Evolutionary conservation across 768 basidiomycete genomes (phyloP), one percentile per base, ranked within the genome.

Genomic region (Mycena albidolilacea): DNA sequence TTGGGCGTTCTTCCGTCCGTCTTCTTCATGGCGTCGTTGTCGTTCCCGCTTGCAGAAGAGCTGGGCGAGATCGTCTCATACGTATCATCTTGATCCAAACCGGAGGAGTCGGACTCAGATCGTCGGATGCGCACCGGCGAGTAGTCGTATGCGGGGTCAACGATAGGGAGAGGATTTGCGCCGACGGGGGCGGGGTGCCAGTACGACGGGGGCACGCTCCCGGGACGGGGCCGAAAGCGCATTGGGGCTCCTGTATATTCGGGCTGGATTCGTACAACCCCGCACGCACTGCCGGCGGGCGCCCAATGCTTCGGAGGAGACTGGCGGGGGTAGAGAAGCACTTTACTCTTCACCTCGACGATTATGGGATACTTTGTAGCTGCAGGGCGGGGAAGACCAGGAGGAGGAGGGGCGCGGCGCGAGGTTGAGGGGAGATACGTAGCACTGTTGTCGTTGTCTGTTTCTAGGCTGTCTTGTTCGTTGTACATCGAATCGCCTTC

Each of bases 201-300:
- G 17, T 8, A 67, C 0, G 61, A 38, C 1, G 67, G 67, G 14
- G 66, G 66, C 39, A 30, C 46, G 54, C 17, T 48, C 46, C 71
- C 71, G 57, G 66, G 66, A 17, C 71, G 71, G 55, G 72, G 71
- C 39, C 41, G 41, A 41, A 72, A 72, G n/a, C 52, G 37, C 61
- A 71, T 61, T 11, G 35, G 3, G 52, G 65, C 52, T 30, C 21
- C 58, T 12, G 54, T 11, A 10, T 43, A 10, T 43, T 43, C 52
- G 52, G 52, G 70, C 64, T 65, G 64, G 17, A 71, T 62, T 52
- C 70, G 64, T 6, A 71, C 64, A 14, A n/a, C 37, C n/a, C 57
- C 61, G 37, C 59, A 67, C 7, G 63, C 39, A 12, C 59, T 41
- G 2, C 65, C 61, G 9, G 37, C 39, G 7, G 66, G 71, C 5